Evolutionary conservation across 2,329 filamentous ascomycete species (phyloP).

Genomic region (Colletotrichum sp.): DNA sequence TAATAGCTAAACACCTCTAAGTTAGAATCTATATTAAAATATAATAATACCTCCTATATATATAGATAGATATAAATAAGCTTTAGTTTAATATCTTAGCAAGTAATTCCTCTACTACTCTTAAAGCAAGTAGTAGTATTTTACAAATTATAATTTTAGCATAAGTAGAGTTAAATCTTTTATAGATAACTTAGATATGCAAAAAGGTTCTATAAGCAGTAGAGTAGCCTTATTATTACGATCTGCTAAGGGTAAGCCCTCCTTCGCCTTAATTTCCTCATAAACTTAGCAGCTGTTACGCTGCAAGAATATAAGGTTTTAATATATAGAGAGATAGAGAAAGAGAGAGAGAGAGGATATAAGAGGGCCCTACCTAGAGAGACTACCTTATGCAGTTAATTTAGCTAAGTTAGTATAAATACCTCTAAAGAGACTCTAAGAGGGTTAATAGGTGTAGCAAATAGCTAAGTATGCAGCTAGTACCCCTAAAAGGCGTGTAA

Average conservation of each 20-base stretch:
- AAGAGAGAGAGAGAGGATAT: too few species aligned
- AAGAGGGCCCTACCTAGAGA: not conserved
- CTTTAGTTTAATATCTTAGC: not conserved
- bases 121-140: not conserved
- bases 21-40: not conserved
- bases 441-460: accelerated
- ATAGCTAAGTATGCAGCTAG: too few species aligned
- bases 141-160: not conserved
- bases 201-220: not conserved
- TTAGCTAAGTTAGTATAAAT: too few species aligned
- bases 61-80: not conserved
- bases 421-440: too few species aligned
- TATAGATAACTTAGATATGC: not conserved
- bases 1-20: not conserved
- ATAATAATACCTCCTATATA: not conserved
- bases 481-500: accelerated
- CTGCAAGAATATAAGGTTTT: too few species aligned
- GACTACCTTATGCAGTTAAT: not conserved
- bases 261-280: too few species aligned
- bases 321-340: not conserved
- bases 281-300: too few species aligned
- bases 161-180: not conserved
- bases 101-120: conserved; percentile 15
- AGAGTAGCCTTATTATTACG: not conserved
- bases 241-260: too few species aligned